Base-by-base conservation (phyloP, 2,329 filamentous ascomycete species). In the Cordyceps cateniannulata region DNA sequence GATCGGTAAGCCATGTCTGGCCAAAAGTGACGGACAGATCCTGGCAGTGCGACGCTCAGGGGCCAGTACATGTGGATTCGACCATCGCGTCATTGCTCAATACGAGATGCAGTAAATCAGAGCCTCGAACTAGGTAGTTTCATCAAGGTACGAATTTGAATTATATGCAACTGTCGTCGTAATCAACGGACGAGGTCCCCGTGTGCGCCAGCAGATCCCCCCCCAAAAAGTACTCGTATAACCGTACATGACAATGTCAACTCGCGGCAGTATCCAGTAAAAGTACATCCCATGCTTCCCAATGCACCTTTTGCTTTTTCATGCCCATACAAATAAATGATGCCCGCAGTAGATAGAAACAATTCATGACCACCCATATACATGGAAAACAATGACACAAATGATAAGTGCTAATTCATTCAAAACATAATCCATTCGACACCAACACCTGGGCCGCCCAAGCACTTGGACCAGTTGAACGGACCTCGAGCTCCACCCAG, bases 341-440 rank as follows among this genome's bases (percentile, higher is more conserved):
- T 52, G 32, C 29, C 35, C 29, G 25, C 58, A 47, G 49, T 27
- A 27, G 6, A 35, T 38, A 42, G 4, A 48, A 25, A 27, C 24
- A 38, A 27, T 25, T 29, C 5, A 22, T n/a, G 45, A 57, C 63
- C 58, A 57, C 62, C 54, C 65, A 51, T 42, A 56, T 62, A 60
- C 50, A 64, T 59, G 50, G 62, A 65, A 45, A 48, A 64, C 66
- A 42, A 22, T 35, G 35, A 24, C 45, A 5, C n/a, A 44, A 6
- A 44, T 9, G 10, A 44, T 6, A 29, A 50, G 35, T 50, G 32
- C n/a, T 42, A 24, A 38, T 48, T 18, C 22, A 22, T 42, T 79
- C 73, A 87, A 71, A 86, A 84, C 83, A 87, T 86, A 68, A 86
- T 86, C 84, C 84, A 86, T 72, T 87, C 84, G 22, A 85, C 81